Percentiles rank a stretch among this genome's conserved stretches.
phyloP scores from a whole-genome alignment of 257 asterid species.

The Przewalskia tangutica region DNA sequence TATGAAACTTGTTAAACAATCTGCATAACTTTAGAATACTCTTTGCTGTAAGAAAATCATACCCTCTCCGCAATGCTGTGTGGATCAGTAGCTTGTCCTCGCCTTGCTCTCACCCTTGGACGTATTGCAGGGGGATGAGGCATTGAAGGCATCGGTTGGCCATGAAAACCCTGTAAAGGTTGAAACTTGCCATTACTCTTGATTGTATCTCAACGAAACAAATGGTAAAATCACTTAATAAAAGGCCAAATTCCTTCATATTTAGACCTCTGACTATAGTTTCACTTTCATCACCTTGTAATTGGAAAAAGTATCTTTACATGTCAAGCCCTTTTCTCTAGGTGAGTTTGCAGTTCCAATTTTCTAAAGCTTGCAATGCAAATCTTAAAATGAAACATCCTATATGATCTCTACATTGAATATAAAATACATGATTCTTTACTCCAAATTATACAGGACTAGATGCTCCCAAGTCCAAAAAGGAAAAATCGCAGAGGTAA shows the following conservation, averaged over 20 bases:
- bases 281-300: not conserved
- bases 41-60: conserved; percentile 4
- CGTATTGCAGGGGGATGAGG: conserved; percentile 82
- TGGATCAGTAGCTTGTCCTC: conserved; percentile 99
- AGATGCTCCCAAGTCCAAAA: not conserved
- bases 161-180: conserved; percentile 61
- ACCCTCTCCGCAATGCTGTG: conserved; percentile 99
- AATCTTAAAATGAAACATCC: not conserved
- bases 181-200: not conserved
- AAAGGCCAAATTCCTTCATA: not conserved
- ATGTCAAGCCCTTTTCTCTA: not conserved
- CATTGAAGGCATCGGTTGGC: conserved; percentile 57
- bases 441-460: not conserved
- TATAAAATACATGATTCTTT: not conserved
- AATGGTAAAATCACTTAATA: not conserved
- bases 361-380: not conserved
- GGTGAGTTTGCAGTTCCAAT: not conserved
- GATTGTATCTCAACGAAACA: not conserved
- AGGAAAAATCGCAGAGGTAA: not conserved
- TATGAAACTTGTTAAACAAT: not conserved
- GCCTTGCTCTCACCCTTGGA: conserved; percentile 95
- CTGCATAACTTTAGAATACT: not conserved
- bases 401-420: not conserved
- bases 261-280: not conserved
- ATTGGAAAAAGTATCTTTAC: not conserved